A percentile compares a stretch with the other conserved stretches of the same genome.
Conservation (phyloP, 1,284 basidiomycete genomes). For the Pholiota adiposa region DNA sequence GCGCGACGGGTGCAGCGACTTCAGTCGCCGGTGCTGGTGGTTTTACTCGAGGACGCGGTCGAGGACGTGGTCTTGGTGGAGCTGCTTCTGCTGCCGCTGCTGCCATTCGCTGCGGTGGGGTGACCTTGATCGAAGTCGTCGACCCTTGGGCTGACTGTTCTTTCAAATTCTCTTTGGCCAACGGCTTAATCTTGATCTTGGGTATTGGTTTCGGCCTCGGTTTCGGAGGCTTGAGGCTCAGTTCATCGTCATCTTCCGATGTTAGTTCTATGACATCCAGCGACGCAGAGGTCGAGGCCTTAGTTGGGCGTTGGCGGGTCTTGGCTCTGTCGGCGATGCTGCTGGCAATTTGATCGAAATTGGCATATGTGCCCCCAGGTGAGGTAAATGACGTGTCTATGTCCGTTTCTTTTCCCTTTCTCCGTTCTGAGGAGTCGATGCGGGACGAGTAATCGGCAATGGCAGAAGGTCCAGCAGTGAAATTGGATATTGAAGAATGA, state of each 20-base stretch:
- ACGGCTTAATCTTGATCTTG: conserved; percentile 21
- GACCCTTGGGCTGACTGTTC: neutral
- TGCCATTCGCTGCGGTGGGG: neutral
- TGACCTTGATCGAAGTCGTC: neutral
- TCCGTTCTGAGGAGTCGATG: conserved; percentile 1
- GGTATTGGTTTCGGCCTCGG: conserved; percentile 19
- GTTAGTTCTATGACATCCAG: conserved; percentile 30
- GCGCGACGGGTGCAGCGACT: conserved; percentile 1
- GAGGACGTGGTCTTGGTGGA: conserved; percentile 25
- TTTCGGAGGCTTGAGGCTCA: conserved; percentile 22
- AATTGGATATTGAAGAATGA: conserved; percentile 26
- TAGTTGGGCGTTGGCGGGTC: conserved; percentile 36
- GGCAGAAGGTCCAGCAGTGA: conserved; percentile 17
- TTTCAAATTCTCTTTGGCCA: conserved; percentile 18
- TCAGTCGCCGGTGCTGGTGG: neutral
- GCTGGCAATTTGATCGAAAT: conserved; percentile 16
- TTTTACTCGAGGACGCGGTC: conserved; percentile 24
- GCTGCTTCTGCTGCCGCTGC: neutral
- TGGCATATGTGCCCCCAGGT: conserved; percentile 3
- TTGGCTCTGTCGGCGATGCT: conserved; percentile 46
- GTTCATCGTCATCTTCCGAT: conserved; percentile 33
- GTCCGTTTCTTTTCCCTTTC: neutral
- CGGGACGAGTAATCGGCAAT: conserved; percentile 7
- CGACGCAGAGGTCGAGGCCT: conserved; percentile 9
- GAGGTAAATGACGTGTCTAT: conserved; percentile 13